Percentiles rank a stretch among this genome's conserved stretches.
Conservation (phyloP, 2,329 filamentous ascomycete species). For the Colletotrichum sp. region DNA sequence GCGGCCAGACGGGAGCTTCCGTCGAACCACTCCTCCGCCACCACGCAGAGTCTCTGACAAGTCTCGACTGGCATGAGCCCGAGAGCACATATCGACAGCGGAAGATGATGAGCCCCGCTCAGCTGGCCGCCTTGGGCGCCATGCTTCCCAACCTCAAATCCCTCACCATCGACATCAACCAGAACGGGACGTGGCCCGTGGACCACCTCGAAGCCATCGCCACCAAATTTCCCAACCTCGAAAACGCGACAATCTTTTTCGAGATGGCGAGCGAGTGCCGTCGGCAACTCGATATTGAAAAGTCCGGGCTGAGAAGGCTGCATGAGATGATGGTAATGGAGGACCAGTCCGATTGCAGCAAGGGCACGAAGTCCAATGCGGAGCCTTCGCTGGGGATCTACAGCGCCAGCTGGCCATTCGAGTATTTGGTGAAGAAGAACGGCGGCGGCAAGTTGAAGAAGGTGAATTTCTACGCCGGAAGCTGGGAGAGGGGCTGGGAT, state of each 20-base stretch:
- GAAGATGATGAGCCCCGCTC: neutral
- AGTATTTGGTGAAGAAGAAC: neutral
- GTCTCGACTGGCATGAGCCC: slow-evolving; percentile 1
- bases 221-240: neutral
- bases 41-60: neutral
- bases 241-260: neutral
- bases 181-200: neutral
- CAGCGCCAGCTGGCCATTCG: neutral
- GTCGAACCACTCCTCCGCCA: neutral
- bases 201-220: slow-evolving; percentile 2
- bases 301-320: neutral
- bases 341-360: neutral
- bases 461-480: neutral
- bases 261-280: slow-evolving; percentile 7
- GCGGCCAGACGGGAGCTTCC: neutral
- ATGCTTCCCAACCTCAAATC: neutral
- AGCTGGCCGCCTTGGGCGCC: neutral
- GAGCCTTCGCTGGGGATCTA: neutral
- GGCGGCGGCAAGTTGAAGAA: neutral
- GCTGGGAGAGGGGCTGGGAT: neutral
- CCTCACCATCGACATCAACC: slow-evolving; percentile 12
- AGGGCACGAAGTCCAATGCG: neutral
- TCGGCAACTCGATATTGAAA: neutral
- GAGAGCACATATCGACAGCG: neutral
- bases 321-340: neutral